Base-by-base conservation (phyloP, 176 grass and related monocot genomes). In the Sorghum bicolor region DNA sequence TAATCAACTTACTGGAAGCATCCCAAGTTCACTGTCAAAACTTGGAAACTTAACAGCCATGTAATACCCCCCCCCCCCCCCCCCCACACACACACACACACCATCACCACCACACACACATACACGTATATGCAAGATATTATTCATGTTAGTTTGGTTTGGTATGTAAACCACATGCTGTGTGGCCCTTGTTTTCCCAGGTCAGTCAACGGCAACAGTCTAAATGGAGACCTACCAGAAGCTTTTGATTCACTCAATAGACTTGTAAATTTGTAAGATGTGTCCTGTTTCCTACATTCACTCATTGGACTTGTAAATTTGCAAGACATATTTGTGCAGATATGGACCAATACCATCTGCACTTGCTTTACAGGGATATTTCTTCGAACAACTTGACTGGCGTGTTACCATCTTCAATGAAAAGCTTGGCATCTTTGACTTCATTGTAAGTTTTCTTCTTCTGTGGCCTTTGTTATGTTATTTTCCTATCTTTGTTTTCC, bases 1-100 rank as follows among this genome's bases (percentile, higher is more conserved):
- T 81, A 99, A 99, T 67, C 91, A 99, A 66, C 85, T 99, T 70
- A 94, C 90, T 58, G 97, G 97, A 92, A 99, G 97, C 84, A 99
- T 99, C 28, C 97, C 97, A n/a, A 83, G 67, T 86, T 96, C 97
- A 72, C 78, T 99, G 81, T 94, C 97, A 70, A 87, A 92, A 52
- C 81, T 99, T 17, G 69, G 32, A 84, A 80, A 84, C 60, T 86
- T 99, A 73, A 64, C 86, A 60, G 97, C 82, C 87, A 92, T 99
- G 97, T 99, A 96, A 89, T 17, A 1, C 80, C 85, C 52, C 50
- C 6, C 1, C 3, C 73, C 16, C 9, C 73, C 66, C n/a, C n/a
- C n/a, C n/a, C n/a, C n/a, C n/a, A n/a, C n/a, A n/a, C n/a, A n/a
- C n/a, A n/a, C n/a, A n/a, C n/a, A n/a, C n/a, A n/a, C n/a, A n/a